Evolutionary conservation across 108 stramenopile genomes (phyloP).

Genomic region (Cyclostephanos tholiformis): DNA sequence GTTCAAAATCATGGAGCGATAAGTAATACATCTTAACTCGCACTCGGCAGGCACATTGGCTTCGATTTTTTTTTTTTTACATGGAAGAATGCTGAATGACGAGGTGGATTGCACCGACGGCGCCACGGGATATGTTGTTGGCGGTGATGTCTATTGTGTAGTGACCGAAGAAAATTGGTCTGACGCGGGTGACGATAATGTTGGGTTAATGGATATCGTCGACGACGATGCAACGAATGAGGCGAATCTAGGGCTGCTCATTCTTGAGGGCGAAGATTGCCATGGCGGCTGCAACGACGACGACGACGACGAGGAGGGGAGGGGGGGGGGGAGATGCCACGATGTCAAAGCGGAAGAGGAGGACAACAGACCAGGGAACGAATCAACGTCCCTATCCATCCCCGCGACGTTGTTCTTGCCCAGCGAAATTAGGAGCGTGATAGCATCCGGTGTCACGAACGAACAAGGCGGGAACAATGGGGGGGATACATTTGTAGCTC

Average conservation of each 20-base stretch:
- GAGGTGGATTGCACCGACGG: not conserved
- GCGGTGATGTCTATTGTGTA: not conserved
- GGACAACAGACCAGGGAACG: not conserved
- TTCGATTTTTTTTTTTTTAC: no score
- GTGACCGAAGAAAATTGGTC: not conserved
- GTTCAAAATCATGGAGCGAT: no score
- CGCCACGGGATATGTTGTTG: not conserved
- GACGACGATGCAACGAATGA: not conserved
- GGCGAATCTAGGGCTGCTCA: not conserved
- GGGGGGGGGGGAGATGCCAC: not conserved
- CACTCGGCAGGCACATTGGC: no score
- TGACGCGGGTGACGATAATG: not conserved
- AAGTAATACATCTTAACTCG: no score
- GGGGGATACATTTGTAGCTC: not conserved
- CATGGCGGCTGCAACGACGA: not conserved
- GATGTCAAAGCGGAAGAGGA: not conserved
- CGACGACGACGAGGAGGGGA: not conserved
- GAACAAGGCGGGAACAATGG: not conserved
- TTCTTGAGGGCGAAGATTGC: not conserved
- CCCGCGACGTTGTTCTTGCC: not conserved
- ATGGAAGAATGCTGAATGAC: not conserved
- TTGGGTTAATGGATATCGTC: not conserved
- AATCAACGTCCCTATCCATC: not conserved
- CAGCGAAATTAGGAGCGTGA: slow-evolving; percentile 1
- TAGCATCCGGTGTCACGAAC: not conserved